A percentile compares a stretch with the other conserved stretches of the same genome.
These are phyloP conservation scores for Fusarium staphyleae DNA, from an alignment of 2,329 filamentous ascomycete genomes.

Conservation along the genomic window DNA sequence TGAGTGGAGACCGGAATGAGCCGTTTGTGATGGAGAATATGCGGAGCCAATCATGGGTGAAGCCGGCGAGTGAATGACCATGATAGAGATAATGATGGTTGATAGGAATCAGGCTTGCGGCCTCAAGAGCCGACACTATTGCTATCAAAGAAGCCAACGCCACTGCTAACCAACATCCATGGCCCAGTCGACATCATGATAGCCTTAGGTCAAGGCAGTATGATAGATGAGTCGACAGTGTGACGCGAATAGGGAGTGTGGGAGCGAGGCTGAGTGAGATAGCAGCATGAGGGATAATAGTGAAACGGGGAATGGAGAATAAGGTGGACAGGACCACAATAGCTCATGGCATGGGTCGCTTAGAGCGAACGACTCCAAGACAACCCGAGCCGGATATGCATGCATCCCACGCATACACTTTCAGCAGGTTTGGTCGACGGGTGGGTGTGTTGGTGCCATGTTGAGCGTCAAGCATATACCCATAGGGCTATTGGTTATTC, in stretches of 20 bases:
- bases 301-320: slow-evolving; percentile 17
- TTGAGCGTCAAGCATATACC: slow-evolving; percentile 8
- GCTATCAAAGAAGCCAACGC: slow-evolving; percentile 2
- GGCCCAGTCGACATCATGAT: slow-evolving; percentile 11
- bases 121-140: slow-evolving; percentile 11
- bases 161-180: neutral
- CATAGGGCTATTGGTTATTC: slow-evolving; percentile 15
- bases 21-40: slow-evolving; percentile 15
- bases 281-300: slow-evolving; percentile 39
- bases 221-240: slow-evolving; percentile 14
- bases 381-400: slow-evolving; percentile 33
- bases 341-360: slow-evolving; percentile 7
- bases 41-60: slow-evolving; percentile 14
- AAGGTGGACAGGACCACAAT: slow-evolving; percentile 29
- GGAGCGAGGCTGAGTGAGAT: slow-evolving; percentile 16
- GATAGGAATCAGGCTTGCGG: slow-evolving; percentile 11
- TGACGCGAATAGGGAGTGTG: slow-evolving; percentile 5
- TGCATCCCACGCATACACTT: slow-evolving; percentile 41
- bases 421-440: slow-evolving; percentile 15
- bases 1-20: slow-evolving; percentile 25
- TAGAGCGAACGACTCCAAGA: slow-evolving; percentile 8
- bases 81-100: slow-evolving; percentile 11
- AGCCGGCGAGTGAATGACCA: slow-evolving; percentile 3
- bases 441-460: slow-evolving; percentile 15
- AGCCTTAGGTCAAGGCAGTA: slow-evolving; percentile 18